A percentile compares a stretch with the other conserved stretches of the same genome.
Conservation (phyloP, 1,284 basidiomycete genomes). For the Leccinum solheimii region DNA sequence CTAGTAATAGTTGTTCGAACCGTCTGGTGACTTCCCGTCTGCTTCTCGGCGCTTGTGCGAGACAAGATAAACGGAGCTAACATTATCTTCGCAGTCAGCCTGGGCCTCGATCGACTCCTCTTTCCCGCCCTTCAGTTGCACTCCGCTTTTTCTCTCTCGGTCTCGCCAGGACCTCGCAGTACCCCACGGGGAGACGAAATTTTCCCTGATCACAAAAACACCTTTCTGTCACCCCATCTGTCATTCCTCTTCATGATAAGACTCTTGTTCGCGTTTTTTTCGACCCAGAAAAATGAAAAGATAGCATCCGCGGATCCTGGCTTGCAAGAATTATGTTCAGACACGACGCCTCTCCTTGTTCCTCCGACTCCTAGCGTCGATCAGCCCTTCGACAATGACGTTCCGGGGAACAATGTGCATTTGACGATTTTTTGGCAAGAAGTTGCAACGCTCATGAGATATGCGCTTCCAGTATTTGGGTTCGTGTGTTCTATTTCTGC, state of each 20-base stretch:
- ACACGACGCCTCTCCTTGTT: conserved; percentile 43
- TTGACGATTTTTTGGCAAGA: conserved; percentile 54
- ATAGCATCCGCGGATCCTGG: conserved; percentile 1
- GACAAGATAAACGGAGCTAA: background rate
- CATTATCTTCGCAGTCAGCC: background rate
- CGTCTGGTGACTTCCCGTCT: background rate
- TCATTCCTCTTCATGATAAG: conserved; percentile 4
- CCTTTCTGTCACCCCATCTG: background rate
- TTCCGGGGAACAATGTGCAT: background rate
- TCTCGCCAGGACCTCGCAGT: conserved; percentile 17
- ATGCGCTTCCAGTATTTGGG: conserved; percentile 70
- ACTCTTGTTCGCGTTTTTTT: conserved; percentile 2
- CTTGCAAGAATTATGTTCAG: conserved; percentile 9
- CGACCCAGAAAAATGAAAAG: background rate
- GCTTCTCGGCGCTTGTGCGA: background rate
- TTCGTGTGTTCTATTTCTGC: conserved; percentile 35
- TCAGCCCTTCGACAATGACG: conserved; percentile 38
- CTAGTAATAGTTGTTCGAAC: background rate
- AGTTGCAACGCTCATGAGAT: conserved; percentile 55
- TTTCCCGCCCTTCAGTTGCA: background rate
- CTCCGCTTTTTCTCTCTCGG: conserved; percentile 26
- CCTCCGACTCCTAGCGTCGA: conserved; percentile 50
- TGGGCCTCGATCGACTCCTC: background rate
- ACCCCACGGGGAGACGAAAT: background rate
- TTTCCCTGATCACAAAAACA: background rate